phyloP scores from a whole-genome alignment of 31 red algal species.

The Odonthalia washingtoniensis region DNA sequence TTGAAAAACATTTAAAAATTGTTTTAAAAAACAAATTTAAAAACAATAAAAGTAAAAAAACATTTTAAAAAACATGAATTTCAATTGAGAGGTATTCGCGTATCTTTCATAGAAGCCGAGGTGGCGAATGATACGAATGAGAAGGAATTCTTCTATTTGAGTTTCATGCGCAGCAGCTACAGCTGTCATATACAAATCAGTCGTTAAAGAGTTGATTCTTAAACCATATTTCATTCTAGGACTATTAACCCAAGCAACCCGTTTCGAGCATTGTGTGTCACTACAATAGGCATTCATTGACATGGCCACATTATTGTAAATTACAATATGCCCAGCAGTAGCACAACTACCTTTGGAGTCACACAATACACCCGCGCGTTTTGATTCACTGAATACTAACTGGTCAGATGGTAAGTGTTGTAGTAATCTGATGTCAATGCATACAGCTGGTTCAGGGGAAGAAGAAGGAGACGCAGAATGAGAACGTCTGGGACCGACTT shows the following conservation, averaged over 20 bases:
- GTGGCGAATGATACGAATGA: too few relatives aligned
- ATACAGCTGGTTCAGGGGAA: background rate
- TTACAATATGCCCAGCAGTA: conserved; percentile 20
- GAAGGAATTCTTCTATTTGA: conserved; percentile 4
- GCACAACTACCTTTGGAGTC: conserved; percentile 2
- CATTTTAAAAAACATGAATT: too few relatives aligned
- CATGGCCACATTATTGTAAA: background rate
- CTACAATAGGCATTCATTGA: background rate
- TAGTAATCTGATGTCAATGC: background rate
- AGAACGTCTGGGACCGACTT: too few relatives aligned
- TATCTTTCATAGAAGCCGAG: too few relatives aligned
- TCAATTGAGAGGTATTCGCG: too few relatives aligned
- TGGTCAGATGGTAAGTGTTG: background rate
- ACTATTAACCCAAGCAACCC: conserved; percentile 8
- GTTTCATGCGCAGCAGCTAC: conserved; percentile 40
- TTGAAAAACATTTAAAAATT: too few relatives aligned
- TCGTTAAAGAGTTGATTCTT: conserved; percentile 19
- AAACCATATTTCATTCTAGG: conserved; percentile 10
- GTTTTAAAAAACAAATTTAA: too few relatives aligned
- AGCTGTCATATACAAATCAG: conserved; percentile 37
- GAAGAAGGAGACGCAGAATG: too few relatives aligned
- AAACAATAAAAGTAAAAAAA: too few relatives aligned
- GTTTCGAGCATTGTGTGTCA: background rate
- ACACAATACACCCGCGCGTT: background rate
- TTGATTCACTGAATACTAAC: background rate